These are phyloP conservation scores for Hevea brasiliensis DNA, from an alignment of 345 rosid genomes.

Conservation along the genomic window DNA sequence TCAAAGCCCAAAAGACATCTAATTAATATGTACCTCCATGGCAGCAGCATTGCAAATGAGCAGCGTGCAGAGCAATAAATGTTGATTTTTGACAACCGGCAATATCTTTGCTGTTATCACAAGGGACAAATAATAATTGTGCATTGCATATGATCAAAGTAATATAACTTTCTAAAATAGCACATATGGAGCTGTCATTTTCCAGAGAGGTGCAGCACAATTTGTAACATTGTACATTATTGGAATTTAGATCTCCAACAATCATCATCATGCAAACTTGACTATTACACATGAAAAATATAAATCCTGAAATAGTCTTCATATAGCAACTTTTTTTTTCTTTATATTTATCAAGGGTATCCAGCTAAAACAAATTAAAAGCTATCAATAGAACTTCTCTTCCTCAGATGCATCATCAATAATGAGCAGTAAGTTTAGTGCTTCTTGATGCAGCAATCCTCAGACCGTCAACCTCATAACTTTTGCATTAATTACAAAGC, in stretches of 20 bases:
- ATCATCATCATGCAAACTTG: not conserved
- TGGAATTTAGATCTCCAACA: not conserved
- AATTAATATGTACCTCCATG: constrained; percentile 70
- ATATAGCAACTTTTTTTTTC: too few relatives aligned
- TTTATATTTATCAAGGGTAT: too few relatives aligned
- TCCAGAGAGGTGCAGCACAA: too few relatives aligned
- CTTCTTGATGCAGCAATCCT: too few relatives aligned
- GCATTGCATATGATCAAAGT: not conserved
- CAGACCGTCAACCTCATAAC: not conserved
- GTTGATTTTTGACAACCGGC: constrained; percentile 91
- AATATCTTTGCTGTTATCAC: constrained; percentile 70
- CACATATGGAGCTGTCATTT: too few relatives aligned
- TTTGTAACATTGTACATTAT: too few relatives aligned
- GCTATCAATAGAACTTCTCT: too few relatives aligned
- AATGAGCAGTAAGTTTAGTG: too few relatives aligned
- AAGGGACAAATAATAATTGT: constrained; percentile 12
- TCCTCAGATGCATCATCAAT: too few relatives aligned
- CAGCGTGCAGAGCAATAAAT: constrained; percentile 81
- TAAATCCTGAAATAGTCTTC: not conserved
- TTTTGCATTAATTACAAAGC: not conserved
- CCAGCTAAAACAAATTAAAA: too few relatives aligned
- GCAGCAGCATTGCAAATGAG: constrained; percentile 97
- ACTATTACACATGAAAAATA: not conserved
- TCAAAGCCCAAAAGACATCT: not conserved
- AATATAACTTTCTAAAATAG: too few relatives aligned